Percentiles rank a stretch among this genome's conserved stretches.
phyloP scores from a whole-genome alignment of 176 grass and related monocot genomes.

The Bolboschoenus planiculmis region DNA sequence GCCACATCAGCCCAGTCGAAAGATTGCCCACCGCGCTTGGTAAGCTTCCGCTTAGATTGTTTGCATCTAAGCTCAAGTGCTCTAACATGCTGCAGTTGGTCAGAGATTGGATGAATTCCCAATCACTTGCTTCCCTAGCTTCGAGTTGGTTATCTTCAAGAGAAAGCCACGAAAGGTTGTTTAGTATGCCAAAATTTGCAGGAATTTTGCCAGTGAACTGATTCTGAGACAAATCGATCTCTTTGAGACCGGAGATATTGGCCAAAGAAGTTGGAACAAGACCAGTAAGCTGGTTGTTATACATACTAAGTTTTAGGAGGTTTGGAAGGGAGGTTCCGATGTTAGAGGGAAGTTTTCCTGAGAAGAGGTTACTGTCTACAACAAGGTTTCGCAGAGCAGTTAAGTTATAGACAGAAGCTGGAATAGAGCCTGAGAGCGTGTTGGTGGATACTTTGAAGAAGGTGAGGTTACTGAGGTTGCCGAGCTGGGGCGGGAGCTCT shows the following conservation, averaged over 20 bases:
- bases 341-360: constrained; percentile 55
- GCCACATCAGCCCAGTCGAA: constrained; percentile 5
- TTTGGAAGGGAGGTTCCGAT: constrained; percentile 47
- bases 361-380: constrained; percentile 53
- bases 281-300: constrained; percentile 59
- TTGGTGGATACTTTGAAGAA: constrained; percentile 79
- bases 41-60: constrained; percentile 23
- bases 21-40: constrained; percentile 27
- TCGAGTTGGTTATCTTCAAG: constrained; percentile 25
- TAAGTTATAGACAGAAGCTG: constrained; percentile 57
- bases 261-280: constrained; percentile 52
- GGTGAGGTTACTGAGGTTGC: constrained; percentile 56
- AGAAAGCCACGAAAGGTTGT: constrained; percentile 57
- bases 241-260: constrained; percentile 34
- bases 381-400: constrained; percentile 44
- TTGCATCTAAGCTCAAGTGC: not conserved
- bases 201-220: constrained; percentile 72
- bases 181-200: constrained; percentile 59
- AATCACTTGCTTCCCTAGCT: constrained; percentile 19
- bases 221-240: constrained; percentile 63
- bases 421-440: constrained; percentile 45
- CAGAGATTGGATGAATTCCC: constrained; percentile 26
- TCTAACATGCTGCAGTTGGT: constrained; percentile 23
- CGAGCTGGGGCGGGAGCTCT: constrained; percentile 50
- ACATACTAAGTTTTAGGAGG: constrained; percentile 47